Percentiles rank a stretch among this genome's conserved stretches.
Evolutionary conservation across 2,329 filamentous ascomycete genomes (phyloP).

Genomic region (Cytospora schulzeri): DNA sequence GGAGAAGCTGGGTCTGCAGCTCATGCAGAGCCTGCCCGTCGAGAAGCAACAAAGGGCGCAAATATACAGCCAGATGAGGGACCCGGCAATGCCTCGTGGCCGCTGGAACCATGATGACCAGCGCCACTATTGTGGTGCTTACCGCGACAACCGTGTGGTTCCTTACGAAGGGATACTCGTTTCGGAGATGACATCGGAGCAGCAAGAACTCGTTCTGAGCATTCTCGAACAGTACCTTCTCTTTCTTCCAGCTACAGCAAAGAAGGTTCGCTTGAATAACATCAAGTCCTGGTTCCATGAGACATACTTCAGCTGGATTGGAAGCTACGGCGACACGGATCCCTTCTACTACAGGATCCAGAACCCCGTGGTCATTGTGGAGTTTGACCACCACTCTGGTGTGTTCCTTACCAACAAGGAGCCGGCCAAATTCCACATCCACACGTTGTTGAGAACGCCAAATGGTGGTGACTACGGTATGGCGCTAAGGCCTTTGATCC

Average conservation of each 20-base stretch:
- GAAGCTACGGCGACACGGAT: conserved; percentile 65
- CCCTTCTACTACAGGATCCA: conserved; percentile 80
- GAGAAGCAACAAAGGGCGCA: conserved; percentile 54
- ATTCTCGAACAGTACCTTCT: conserved; percentile 68
- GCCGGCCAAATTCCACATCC: conserved; percentile 78
- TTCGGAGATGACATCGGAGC: conserved; percentile 46
- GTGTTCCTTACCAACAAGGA: conserved; percentile 75
- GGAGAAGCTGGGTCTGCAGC: conserved; percentile 62
- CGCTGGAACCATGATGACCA: conserved; percentile 83
- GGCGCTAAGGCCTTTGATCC: conserved; percentile 46
- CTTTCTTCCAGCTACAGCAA: conserved; percentile 63
- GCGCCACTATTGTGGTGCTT: conserved; percentile 75
- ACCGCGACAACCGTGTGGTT: conserved; percentile 75
- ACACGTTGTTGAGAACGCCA: conserved; percentile 71
- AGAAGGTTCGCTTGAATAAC: conserved; percentile 56
- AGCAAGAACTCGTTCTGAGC: conserved; percentile 56
- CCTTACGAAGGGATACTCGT: conserved; percentile 71
- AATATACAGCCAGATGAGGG: conserved; percentile 61
- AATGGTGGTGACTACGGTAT: conserved; percentile 78
- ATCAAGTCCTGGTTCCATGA: conserved; percentile 61
- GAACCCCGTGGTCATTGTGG: conserved; percentile 71
- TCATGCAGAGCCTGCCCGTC: conserved; percentile 65
- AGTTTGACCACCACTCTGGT: conserved; percentile 80
- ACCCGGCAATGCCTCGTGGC: conserved; percentile 66
- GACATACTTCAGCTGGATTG: conserved; percentile 82